Base-by-base conservation (phyloP, 2,329 filamentous ascomycete species). In the Lecanoromycetidae sp. region DNA sequence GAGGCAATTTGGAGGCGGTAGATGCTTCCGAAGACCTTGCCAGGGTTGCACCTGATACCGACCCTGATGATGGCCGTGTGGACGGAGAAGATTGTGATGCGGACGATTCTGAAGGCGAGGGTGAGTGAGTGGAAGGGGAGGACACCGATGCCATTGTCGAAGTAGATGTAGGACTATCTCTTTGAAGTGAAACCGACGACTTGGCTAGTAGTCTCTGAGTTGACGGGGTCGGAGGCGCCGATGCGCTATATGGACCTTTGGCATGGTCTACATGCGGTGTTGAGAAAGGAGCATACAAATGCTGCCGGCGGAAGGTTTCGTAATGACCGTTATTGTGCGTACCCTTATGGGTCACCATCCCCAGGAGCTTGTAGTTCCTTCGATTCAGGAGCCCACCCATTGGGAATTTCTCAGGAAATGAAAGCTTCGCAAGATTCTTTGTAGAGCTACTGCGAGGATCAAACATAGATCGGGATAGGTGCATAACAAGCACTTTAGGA, bases 321-420 rank as follows among this genome's bases (percentile, higher is more conserved):
- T 98, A 98, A 61, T 98, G 91, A 1, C 91, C 91, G 57, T 87
- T 94, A 60, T 94, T 82, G 62, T 98, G 91, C 52, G 85, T 93
- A 30, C 91, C 91, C 59, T 94, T 94, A 61, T 98, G 91, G 19
- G 86, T 94, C 29, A 98, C 87, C 29, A 94, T 77, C 10, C 83
- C 87, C 0, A 94, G 74, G 4, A 98, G 71, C 57, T 81, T 86
- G 65, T 95, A 98, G 60, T 77, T 82, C 54, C 80, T 83, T 58
- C 83, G 80, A 48, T 83, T 76, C 35, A 91, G 66, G 20, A 96
- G 69, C 1, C 87, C 80, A 1, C 91, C 91, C 3, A 98, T 69
- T 0, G 84, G 78, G 2, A 98, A 66, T n/a, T 75, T 74, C 63
- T 96, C 90, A 0, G 88, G 88, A 57, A 96, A 98, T 0, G 84